Evolutionary conservation across 116 monocot genomes (phyloP), one percentile per base, ranked within the genome.

Genomic region (Iris pallida): DNA sequence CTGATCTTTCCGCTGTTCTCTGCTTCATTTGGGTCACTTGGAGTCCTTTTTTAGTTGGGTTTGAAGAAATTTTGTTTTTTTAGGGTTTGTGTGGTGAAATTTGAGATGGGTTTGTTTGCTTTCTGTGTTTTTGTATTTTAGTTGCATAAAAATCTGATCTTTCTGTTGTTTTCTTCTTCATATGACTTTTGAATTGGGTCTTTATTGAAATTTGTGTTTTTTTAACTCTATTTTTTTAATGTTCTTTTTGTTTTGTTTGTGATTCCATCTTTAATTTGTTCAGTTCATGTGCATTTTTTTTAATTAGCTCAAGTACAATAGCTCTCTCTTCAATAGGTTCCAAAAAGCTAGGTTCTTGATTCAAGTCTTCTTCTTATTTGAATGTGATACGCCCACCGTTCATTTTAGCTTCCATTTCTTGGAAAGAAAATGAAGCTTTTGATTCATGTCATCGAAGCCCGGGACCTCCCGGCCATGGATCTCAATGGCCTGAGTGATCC

Each of bases 401-500:
- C 7, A 13, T 13, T 13, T 9, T 51, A 13, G 11, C 7, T 51
- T 51, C 49, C 13, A 9, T 7, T 51, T 9, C 11, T 4, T 51
- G 7, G 4, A 7, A 7, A 42, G 45, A 5, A 14, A 17, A 88
- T 88, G 88, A 73, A 65, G 85, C 81, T 97, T 45, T 40, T 73
- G 14, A 85, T 97, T 46, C 81, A 65, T 20, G 85, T 97, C 0
- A 80, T 85, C 6, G 90, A 87, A 70, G 92, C 97, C 2, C 78
- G 97, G 1, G 68, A 77, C 59, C 97, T 97, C 48, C 81, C 45
- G 15, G 78, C 92, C 1, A 83, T 80, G 75, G 92, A 87, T 77
- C 63, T 71, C 20, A 81, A 92, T 47, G 92, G 89, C 16, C 49
- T 90, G 12, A 85, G 92, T 53, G 89, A 90, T 76, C 87, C 92